Base-by-base conservation (phyloP, 2,329 filamentous ascomycete genomes). In the Talaromyces pinophilus region DNA sequence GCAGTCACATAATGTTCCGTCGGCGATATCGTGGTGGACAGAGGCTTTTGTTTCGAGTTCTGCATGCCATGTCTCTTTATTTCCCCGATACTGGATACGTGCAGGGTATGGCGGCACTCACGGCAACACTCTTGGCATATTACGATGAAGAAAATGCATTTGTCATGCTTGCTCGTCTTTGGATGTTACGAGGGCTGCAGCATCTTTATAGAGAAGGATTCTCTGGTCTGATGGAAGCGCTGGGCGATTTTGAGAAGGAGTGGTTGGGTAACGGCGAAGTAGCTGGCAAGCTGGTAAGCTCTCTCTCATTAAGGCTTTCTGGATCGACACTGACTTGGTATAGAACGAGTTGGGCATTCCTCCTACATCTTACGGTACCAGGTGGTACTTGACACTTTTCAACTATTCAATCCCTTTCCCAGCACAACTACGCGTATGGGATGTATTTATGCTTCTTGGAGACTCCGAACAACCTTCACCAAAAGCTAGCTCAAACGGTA, bases 331-430 rank as follows among this genome's bases (percentile, higher is more conserved):
- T 67, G 11, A 54, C 35, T 68, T 33, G 3, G 46, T 69, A 19
- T 60, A 92, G 90, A 86, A 85, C 59, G 90, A 93, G 68, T 85
- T 97, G 35, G 85, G 85, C 69, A 95, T 99, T 71, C 88, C 92
- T 50, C 88, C 92, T 19, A 97, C 93, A 1, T 90, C 93, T n/a
- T 99, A 97, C 75, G 95, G 93, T 38, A 98, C 94, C 3, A 86
- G 93, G 62, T 99, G 95, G 95, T 99, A 99, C 76, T 84, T 99
- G 62, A 99, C 95, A 1, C 84, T 99, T 8, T 99, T 99, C 85
- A 98, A 98, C 79, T 90, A 98, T 74, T 96, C 92, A 17, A 92
- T 99, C 62, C 95, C 95, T 0, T 99, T 98, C 73, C 86, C 92
- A 0, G 93, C 94, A 3, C 95, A 98, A 78, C 88, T 99, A 42